A percentile compares a stretch with the other conserved stretches of the same genome.
Conservation (phyloP, 2,329 filamentous ascomycete genomes). For the Geoglossum cookeanum region DNA sequence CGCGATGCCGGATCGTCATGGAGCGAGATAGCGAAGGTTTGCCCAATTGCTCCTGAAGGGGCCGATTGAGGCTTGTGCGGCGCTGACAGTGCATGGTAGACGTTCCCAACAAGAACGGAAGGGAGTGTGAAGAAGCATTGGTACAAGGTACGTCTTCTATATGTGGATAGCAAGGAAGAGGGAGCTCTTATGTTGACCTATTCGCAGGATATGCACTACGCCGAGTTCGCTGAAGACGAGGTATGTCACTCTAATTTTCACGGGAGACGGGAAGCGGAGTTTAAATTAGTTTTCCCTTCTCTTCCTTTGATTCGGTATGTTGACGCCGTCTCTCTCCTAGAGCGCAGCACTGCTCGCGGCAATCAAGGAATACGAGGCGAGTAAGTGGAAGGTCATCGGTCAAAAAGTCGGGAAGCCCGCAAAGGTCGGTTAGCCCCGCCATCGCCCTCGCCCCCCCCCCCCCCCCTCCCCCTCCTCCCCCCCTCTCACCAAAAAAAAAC, state of each 20-base stretch:
- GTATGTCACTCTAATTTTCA: slow-evolving; percentile 30
- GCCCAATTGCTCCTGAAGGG: slow-evolving; percentile 8
- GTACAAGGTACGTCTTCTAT: slow-evolving; percentile 57
- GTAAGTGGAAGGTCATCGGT: slow-evolving; percentile 96
- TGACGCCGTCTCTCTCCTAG: slow-evolving; percentile 23
- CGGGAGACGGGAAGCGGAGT: neutral
- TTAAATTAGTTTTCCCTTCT: neutral
- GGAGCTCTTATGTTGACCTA: slow-evolving; percentile 12
- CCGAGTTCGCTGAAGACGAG: slow-evolving; percentile 95
- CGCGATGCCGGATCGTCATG: slow-evolving; percentile 82
- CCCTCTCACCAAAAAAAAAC: neutral
- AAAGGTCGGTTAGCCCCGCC: slow-evolving; percentile 40
- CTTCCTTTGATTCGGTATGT: neutral
- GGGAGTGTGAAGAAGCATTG: slow-evolving; percentile 99
- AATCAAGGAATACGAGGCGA: slow-evolving; percentile 96
- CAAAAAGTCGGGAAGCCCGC: slow-evolving; percentile 95
- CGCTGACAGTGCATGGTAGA: slow-evolving; percentile 29
- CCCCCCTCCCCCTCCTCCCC: slow-evolving; percentile 5
- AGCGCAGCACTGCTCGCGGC: slow-evolving; percentile 68
- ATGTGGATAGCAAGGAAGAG: slow-evolving; percentile 9
- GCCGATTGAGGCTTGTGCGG: neutral
- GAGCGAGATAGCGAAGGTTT: slow-evolving; percentile 94
- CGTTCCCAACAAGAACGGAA: slow-evolving; percentile 82
- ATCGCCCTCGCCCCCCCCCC: slow-evolving; percentile 2
- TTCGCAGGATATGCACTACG: slow-evolving; percentile 89